Evolutionary conservation across 352 stramenopile genomes (phyloP), one percentile per base, ranked within the genome.

Genomic region (Globisporangium heterothallicum): DNA sequence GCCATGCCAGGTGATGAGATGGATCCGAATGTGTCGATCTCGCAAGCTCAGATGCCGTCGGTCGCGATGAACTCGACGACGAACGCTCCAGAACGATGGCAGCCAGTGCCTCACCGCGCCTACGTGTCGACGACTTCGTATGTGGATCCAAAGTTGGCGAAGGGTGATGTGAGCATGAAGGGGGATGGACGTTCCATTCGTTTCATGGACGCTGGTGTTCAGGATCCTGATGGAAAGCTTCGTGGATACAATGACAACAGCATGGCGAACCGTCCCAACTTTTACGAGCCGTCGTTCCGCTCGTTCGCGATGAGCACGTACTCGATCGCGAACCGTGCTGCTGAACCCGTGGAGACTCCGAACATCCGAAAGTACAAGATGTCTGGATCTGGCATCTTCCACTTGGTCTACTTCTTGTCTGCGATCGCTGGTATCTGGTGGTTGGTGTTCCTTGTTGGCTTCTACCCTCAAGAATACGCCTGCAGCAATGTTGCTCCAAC

Each of bases 341-440:
- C 80, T 35, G 84, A 94, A 49, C 82, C 84, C 0, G 84, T 93
- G 13, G 79, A 92, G 65, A 94, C 84, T 44, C 84, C 84, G 41
- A 95, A 95, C 69, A 92, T 95, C 25, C 82, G 84, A 36, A 94
- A 93, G 81, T 95, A 93, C 78, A 91, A 92, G 70, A 95, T 95
- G 76, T 92, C 80, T 19, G 84, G 82, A 30, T 74, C 68, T 24
- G 76, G 75, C 32, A 78, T 92, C 49, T 95, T 93, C 66, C 82
- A 95, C 67, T 29, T 95, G 6, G 72, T 95, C 43, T 94, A 94
- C 77, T 88, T 95, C 24, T 40, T 82, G n/a, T 78, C 61, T 27
- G 78, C 54, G 16, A 58, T 85, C 21, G 64, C 70, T 0, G 84
- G 84, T 64, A 55, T 94, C 21, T 62, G 87, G 27, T 94, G 84